phyloP scores from a whole-genome alignment of 352 stramenopile genomes.

The Blastocystis sp. region DNA sequence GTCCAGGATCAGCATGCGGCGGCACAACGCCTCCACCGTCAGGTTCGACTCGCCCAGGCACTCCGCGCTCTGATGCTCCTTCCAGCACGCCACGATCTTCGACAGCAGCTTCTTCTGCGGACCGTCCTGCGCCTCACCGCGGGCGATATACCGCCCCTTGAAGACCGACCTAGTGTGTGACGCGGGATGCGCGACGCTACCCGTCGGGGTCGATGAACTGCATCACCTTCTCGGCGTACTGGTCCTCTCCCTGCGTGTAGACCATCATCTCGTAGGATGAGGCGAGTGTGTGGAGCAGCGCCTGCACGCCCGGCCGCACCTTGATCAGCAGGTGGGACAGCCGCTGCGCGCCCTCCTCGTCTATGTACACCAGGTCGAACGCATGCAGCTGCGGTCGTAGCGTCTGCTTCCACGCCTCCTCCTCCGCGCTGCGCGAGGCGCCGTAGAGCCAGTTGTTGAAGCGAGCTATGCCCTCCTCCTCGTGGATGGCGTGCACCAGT shows the following conservation, averaged over 20 bases:
- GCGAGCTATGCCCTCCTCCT: conserved; percentile 33
- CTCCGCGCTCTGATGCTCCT: background rate
- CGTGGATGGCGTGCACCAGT: conserved; percentile 53
- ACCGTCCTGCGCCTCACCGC: conserved; percentile 10
- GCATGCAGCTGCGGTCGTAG: conserved; percentile 30
- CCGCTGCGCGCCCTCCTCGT: conserved; percentile 30
- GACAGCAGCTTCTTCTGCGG: conserved; percentile 61
- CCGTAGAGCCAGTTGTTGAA: conserved; percentile 42
- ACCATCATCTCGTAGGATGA: conserved; percentile 57
- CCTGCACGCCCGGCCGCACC: conserved; percentile 15
- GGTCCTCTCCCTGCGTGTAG: conserved; percentile 53
- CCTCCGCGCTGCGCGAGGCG: background rate
- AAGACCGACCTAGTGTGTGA: background rate
- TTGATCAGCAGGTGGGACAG: conserved; percentile 57
- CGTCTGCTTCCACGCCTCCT: conserved; percentile 27
- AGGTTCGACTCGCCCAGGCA: background rate
- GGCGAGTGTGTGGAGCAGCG: conserved; percentile 24
- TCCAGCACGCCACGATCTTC: conserved; percentile 67
- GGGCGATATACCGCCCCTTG: conserved; percentile 53
- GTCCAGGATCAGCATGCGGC: conserved; percentile 49
- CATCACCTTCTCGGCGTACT: conserved; percentile 62
- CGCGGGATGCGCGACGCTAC: background rate
- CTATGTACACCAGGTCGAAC: conserved; percentile 55
- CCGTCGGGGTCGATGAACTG: conserved; percentile 36
- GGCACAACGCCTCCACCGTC: background rate